These are phyloP conservation scores for Leishmania braziliensis DNA, from an alignment of 208 protist genomes.

Conservation along the genomic window DNA sequence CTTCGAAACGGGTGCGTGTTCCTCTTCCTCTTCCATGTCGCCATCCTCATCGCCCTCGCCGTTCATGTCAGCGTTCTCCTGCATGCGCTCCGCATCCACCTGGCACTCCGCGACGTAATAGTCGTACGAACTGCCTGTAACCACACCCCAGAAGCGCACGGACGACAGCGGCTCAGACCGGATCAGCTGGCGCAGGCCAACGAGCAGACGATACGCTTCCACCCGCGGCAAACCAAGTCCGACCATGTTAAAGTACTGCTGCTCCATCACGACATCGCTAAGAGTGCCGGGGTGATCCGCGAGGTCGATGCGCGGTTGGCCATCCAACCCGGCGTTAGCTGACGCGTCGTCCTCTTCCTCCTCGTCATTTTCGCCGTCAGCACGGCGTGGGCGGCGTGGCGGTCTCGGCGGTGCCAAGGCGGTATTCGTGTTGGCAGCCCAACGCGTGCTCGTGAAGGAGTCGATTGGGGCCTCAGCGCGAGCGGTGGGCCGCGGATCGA, in stretches of 20 bases:
- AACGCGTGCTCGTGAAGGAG: slow-evolving; percentile 63
- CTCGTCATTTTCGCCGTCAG: slow-evolving; percentile 76
- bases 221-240: slow-evolving; percentile 77
- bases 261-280: slow-evolving; percentile 83
- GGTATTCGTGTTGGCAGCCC: slow-evolving; percentile 76
- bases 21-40: slow-evolving; percentile 63
- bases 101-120: slow-evolving; percentile 93
- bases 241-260: slow-evolving; percentile 79
- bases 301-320: slow-evolving; percentile 40
- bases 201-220: slow-evolving; percentile 84
- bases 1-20: slow-evolving; percentile 63
- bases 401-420: slow-evolving; percentile 75
- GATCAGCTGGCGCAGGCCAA: slow-evolving; percentile 89
- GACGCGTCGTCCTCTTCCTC: slow-evolving; percentile 30
- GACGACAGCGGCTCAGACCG: slow-evolving; percentile 78
- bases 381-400: slow-evolving; percentile 50
- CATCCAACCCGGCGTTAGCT: slow-evolving; percentile 12
- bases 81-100: slow-evolving; percentile 66
- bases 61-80: slow-evolving; percentile 14
- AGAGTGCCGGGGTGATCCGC: slow-evolving; percentile 69
- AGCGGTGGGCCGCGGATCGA: slow-evolving; percentile 58
- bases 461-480: slow-evolving; percentile 61
- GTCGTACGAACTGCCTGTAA: slow-evolving; percentile 73
- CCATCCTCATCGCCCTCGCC: slow-evolving; percentile 69
- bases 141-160: slow-evolving; percentile 90